Percentiles rank a stretch among this genome's conserved stretches.
These are phyloP conservation scores for Boletus edulis DNA, from an alignment of 768 basidiomycete genomes.

Conservation along the genomic window DNA sequence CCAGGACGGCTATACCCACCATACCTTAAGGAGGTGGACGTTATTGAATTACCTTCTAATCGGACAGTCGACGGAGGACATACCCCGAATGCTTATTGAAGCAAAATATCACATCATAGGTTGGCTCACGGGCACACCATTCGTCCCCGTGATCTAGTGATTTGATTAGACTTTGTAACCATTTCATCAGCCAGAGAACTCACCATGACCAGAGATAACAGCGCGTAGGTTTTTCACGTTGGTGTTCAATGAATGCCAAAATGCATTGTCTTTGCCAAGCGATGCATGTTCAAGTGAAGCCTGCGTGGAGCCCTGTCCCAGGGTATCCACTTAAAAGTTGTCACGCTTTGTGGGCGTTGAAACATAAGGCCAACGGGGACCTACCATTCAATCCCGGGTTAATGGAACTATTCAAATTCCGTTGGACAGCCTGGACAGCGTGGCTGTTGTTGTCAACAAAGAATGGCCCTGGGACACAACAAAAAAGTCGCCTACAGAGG, in stretches of 20 bases:
- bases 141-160: slow-evolving; percentile 70
- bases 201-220: slow-evolving; percentile 71
- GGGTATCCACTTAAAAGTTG: slow-evolving; percentile 43
- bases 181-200: not conserved
- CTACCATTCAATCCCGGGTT: slow-evolving; percentile 44
- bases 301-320: slow-evolving; percentile 61
- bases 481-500: slow-evolving; percentile 50
- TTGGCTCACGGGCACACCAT: slow-evolving; percentile 71
- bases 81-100: slow-evolving; percentile 77
- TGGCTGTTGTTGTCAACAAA: slow-evolving; percentile 6
- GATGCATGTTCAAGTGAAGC: slow-evolving; percentile 39
- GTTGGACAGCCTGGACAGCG: slow-evolving; percentile 34
- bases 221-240: slow-evolving; percentile 66
- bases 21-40: slow-evolving; percentile 42
- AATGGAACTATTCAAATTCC: slow-evolving; percentile 36
- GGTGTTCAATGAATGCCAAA: slow-evolving; percentile 58
- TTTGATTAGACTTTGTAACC: not conserved
- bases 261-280: slow-evolving; percentile 50
- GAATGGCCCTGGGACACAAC: not conserved
- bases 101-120: slow-evolving; percentile 65
- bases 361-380: not conserved
- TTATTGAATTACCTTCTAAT: not conserved
- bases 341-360: not conserved
- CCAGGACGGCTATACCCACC: slow-evolving; percentile 51
- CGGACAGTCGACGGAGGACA: not conserved